Evolutionary conservation across 176 grass and related monocot species (phyloP).

Genomic region (Triticum timopheevii): DNA sequence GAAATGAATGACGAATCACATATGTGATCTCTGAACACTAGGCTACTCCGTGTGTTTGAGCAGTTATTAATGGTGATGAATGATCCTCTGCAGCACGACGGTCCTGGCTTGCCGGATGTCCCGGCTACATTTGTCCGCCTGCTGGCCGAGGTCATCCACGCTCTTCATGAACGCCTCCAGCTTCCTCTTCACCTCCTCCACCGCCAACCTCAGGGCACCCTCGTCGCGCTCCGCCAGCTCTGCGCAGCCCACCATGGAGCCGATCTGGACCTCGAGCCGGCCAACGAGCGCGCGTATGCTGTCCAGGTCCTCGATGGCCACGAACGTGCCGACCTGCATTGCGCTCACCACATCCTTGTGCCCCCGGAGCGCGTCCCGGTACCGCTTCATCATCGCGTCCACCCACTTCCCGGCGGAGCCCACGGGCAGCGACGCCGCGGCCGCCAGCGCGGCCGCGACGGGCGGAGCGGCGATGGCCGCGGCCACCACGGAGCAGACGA

Average conservation of each 20-base stretch:
- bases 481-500: conserved; percentile 63
- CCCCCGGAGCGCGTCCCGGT: conserved; percentile 52
- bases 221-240: conserved; percentile 72
- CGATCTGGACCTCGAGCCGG: conserved; percentile 59
- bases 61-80: not conserved
- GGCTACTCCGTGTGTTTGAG: not conserved
- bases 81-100: conserved; percentile 83
- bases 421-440: conserved; percentile 52
- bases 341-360: conserved; percentile 54
- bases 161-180: conserved; percentile 80
- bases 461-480: conserved; percentile 63
- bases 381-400: conserved; percentile 62
- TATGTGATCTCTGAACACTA: too few relatives aligned
- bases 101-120: conserved; percentile 88
- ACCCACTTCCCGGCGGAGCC: conserved; percentile 78
- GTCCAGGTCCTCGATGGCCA: conserved; percentile 82
- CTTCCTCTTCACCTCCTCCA: conserved; percentile 79
- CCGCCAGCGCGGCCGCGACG: conserved; percentile 66
- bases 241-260: conserved; percentile 38
- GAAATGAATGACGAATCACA: too few relatives aligned
- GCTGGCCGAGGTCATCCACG: conserved; percentile 72
- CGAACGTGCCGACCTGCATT: conserved; percentile 70
- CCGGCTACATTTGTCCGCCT: conserved; percentile 79
- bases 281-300: conserved; percentile 61
- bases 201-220: conserved; percentile 51